Conservation (phyloP, 2,329 filamentous ascomycete genomes). For the Aspergillus aculeatus region DNA sequence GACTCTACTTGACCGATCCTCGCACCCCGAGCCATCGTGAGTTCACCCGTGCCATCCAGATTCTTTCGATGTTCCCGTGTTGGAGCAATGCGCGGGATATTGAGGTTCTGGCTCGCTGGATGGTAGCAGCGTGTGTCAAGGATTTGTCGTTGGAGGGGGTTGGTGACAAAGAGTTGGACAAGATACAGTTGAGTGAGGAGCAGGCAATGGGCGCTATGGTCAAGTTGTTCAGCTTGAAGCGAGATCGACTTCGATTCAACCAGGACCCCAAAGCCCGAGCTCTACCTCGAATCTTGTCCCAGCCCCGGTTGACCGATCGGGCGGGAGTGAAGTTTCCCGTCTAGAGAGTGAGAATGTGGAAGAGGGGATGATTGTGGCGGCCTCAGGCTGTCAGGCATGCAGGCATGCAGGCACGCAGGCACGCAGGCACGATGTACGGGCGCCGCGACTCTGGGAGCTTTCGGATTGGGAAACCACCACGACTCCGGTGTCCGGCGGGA, state of each 20-base stretch:
- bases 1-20: slow-evolving; percentile 17
- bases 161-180: slow-evolving; percentile 1
- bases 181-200: slow-evolving; percentile 15
- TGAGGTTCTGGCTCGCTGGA: slow-evolving; percentile 19
- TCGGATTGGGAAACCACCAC: too few relatives aligned
- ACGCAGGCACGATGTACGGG: too few relatives aligned
- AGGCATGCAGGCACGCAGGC: not conserved
- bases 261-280: slow-evolving; percentile 21
- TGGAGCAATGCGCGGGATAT: slow-evolving; percentile 22
- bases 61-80: slow-evolving; percentile 23
- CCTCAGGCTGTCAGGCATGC: not conserved
- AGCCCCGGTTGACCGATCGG: slow-evolving; percentile 17
- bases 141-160: slow-evolving; percentile 14
- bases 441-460: not conserved
- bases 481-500: too few relatives aligned
- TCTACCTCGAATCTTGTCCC: slow-evolving; percentile 19
- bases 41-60: slow-evolving; percentile 22
- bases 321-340: slow-evolving; percentile 20
- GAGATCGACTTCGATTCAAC: slow-evolving; percentile 19
- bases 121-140: slow-evolving; percentile 17
- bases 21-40: slow-evolving; percentile 16
- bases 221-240: slow-evolving; percentile 20
- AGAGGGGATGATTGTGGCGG: not conserved
- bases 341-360: not conserved
- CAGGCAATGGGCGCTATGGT: slow-evolving; percentile 23